Conservation (phyloP, 352 stramenopile genomes). For the Plasmopara muralis region DNA sequence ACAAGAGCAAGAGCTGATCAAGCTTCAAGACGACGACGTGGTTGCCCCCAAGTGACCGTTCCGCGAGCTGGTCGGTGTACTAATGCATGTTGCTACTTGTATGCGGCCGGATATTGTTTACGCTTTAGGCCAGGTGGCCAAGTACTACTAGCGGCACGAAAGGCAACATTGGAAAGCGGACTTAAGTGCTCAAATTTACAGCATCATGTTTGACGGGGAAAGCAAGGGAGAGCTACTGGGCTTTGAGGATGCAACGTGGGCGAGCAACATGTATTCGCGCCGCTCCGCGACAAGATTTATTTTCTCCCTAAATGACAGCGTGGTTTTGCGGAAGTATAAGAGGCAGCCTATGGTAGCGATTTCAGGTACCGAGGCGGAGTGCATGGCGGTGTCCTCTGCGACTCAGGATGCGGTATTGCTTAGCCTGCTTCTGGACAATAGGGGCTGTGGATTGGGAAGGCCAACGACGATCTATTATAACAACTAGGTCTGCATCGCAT, state of each 20-base stretch:
- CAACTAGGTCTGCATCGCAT: too few species aligned
- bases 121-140: not conserved
- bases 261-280: not conserved
- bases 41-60: not conserved
- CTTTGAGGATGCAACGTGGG: not conserved
- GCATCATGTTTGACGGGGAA: not conserved
- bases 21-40: not conserved
- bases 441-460: too few species aligned
- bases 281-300: not conserved
- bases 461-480: too few species aligned
- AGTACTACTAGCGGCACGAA: not conserved
- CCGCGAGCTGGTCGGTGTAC: not conserved
- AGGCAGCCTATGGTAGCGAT: not conserved
- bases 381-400: not conserved
- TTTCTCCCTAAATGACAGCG: not conserved
- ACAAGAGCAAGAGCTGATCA: not conserved
- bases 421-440: not conserved
- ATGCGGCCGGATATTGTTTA: not conserved
- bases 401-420: not conserved
- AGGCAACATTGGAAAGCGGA: not conserved
- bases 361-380: not conserved
- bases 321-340: not conserved
- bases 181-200: not conserved
- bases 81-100: not conserved
- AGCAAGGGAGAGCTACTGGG: not conserved